Percentiles rank a stretch among this genome's conserved stretches.
Conservation (phyloP, 495 filamentous ascomycete species). For the Apodospora peruviana region DNA sequence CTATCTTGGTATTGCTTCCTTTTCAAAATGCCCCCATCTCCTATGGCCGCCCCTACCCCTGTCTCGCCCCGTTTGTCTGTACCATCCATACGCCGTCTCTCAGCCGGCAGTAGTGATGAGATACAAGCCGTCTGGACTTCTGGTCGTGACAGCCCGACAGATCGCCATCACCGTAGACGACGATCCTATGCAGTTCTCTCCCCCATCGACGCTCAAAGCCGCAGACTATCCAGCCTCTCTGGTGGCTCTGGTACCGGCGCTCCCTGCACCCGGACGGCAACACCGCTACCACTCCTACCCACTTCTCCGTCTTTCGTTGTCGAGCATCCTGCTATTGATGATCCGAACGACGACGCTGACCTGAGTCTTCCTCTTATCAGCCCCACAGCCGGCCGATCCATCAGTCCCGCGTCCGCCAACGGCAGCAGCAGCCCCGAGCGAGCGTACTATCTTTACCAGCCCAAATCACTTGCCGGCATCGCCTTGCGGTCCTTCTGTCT, state of each 20-base stretch:
- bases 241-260: too few relatives aligned
- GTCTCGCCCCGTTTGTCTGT: too few relatives aligned
- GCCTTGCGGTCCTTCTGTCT: constrained; percentile 60
- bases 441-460: constrained; percentile 48
- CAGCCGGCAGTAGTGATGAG: too few relatives aligned
- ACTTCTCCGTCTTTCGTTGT: neutral
- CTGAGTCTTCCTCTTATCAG: constrained; percentile 26
- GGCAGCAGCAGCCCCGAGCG: constrained; percentile 15
- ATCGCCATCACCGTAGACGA: constrained; percentile 4
- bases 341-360: constrained; percentile 22
- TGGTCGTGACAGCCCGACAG: constrained; percentile 1
- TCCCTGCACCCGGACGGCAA: neutral
- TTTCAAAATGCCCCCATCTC: too few relatives aligned
- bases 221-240: too few relatives aligned
- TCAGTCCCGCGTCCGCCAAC: too few relatives aligned
- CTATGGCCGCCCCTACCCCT: too few relatives aligned
- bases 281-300: too few relatives aligned
- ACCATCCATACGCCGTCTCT: too few relatives aligned
- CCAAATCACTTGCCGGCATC: constrained; percentile 73
- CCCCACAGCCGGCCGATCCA: constrained; percentile 24
- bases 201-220: constrained; percentile 4
- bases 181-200: neutral
- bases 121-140: too few relatives aligned
- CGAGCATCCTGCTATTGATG: neutral
- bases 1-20: too few relatives aligned